Base-by-base conservation (phyloP, 768 basidiomycete genomes). In the Trichaptum fuscoviolaceum region DNA sequence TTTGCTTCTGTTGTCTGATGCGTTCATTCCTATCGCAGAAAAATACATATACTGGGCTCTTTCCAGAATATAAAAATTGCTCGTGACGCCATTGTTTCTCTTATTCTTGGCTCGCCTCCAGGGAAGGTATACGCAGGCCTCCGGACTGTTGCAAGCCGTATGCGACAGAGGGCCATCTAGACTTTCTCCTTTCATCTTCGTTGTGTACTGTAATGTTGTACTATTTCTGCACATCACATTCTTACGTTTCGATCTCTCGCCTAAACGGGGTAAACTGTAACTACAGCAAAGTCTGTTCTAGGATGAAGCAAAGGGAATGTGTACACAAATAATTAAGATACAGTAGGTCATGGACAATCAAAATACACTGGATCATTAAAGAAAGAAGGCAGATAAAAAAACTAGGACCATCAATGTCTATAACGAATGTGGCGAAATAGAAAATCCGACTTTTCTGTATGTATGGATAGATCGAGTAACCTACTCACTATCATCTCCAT, bases 21-120 rank as follows among this genome's bases (percentile, higher is more conserved):
- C 58, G 35, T 35, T 24, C 61, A 30, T 65, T 9, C 27, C 24
- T 68, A 30, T n/a, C 68, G 7, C 72, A 97, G 96, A 30, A 96
- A 97, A 85, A 97, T 99, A 52, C 96, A 98, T 72, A 98, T 99
- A 71, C 89, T 99, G 77, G 97, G 97, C 25, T 96, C 96, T 18
- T 98, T 97, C 81, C 93, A 96, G 81, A 97, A 97, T 74, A 99
- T 99, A 82, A 97, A 96, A 78, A 86, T 99, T 66, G 97, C 97
- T 0, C 85, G 96, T 66, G 96, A 98, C 76, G 95, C 97, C 7
- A 89, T 99, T 68, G 96, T 97, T 27, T 95, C 93, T 17, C 85
- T 97, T 23, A 98, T 98, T 70, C 83, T 98, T 18, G 96, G 96
- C 35, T 96, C 95, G 17, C 96, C 96, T 0, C 96, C 96, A 63